Evolutionary conservation across 768 basidiomycete species (phyloP), one percentile per base, ranked within the genome.

Genomic region (Psilocybe cyanescens): DNA sequence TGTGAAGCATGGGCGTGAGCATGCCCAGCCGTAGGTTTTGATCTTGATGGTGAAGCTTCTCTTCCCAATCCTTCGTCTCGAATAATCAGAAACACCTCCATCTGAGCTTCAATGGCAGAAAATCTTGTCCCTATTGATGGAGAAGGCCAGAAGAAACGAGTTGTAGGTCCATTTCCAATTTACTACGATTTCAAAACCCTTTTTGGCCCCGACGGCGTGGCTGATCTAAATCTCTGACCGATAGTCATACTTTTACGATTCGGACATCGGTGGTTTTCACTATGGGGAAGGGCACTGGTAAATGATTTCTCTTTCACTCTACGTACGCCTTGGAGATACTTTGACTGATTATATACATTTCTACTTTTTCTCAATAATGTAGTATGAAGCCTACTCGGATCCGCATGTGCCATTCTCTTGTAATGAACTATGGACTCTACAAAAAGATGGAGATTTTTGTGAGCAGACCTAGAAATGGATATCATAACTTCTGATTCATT

Each of bases 381-480:
- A 95, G 93, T 39, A 97, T 97, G 95, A 97, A 97, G 72, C 97
- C 97, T 6, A 98, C 97, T 24, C 85, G 97, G 37, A 97, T 99
- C 81, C 89, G 97, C 66, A 99, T 99, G 97, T 98, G 96, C 73
- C 97, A 99, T 78, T 95, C 96, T 9, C 83, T 99, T 55, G 97
- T 99, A 57, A 99, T 99, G 97, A 99, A 99, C 78, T 98, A 98
- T 74, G 95, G 96, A n/a, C 79, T 99, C 12, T 99, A 99, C 81
- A 98, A 98, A 78, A 95, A 95, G 78, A 99, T 99, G 97, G 97
- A 99, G 76, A 99, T 99, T 67, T 99, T 98, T 69, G 97, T 98
- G 71, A 68, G 97, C 82, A 50, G 24, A 24, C 24, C 24, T 24
- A 24, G 24, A 24, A 24, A 24, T 24, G 24, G 24, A 24, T 24